phyloP scores from a whole-genome alignment of 2,329 filamentous ascomycete species.

The Talaromyces piceae region DNA sequence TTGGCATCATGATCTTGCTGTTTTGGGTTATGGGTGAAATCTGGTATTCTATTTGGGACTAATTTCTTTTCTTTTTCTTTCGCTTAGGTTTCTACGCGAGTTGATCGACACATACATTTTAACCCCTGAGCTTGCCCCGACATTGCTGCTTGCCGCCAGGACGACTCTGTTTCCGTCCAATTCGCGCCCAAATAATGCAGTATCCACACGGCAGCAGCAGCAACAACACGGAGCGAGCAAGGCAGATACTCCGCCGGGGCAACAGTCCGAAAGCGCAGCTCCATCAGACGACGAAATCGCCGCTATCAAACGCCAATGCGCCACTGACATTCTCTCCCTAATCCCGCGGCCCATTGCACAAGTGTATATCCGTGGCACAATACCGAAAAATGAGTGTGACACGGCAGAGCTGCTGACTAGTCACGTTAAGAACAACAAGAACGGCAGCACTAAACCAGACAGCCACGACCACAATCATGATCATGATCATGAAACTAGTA shows the following conservation, averaged over 20 bases:
- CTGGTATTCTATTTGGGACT: neutral
- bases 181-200: constrained; percentile 52
- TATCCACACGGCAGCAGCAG: constrained; percentile 10
- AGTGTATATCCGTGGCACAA: constrained; percentile 35
- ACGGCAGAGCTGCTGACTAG: constrained; percentile 12
- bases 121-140: constrained; percentile 57
- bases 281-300: constrained; percentile 6
- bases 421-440: neutral
- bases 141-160: constrained; percentile 55
- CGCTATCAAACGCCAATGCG: constrained; percentile 34
- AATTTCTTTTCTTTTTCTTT: neutral
- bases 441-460: no score
- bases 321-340: constrained; percentile 34
- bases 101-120: constrained; percentile 54
- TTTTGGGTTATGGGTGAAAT: neutral
- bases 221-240: neutral
- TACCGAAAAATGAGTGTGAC: neutral
- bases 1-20: neutral
- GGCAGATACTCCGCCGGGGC: constrained; percentile 1
- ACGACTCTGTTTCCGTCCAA: constrained; percentile 81
- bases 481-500: no score
- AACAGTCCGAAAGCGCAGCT: neutral
- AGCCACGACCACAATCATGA: no score
- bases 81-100: constrained; percentile 38
- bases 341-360: constrained; percentile 38